Base-by-base conservation (phyloP, 208 protist genomes). In the Acanthamoeba lenticulata region DNA sequence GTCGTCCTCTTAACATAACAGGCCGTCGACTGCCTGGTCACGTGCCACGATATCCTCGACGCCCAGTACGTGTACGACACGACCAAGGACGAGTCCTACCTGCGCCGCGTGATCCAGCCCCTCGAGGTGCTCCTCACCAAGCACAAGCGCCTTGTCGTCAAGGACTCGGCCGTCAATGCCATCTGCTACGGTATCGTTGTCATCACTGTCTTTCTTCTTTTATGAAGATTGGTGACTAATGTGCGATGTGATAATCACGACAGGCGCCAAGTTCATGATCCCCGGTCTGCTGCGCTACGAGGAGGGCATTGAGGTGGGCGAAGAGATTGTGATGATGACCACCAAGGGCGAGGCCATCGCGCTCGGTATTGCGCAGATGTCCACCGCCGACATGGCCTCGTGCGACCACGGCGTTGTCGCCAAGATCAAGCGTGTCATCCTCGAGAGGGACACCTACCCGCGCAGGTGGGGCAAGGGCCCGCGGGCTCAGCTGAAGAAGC, bases 21-120 rank as follows among this genome's bases (percentile, higher is more conserved):
- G 52, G 52, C 52, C 52, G 7, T 5, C 13, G 98, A 99, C 88
- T 97, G 99, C 95, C 86, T 99, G 36, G 99, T 99, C 29, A 99
- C 99, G 17, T 99, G 99, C 99, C 99, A 99, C 96, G 99, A 99
- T 95, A 97, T 99, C 15, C 97, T 99, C 32, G 99, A 99, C 96
- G 99, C 99, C 40, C 98, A 99, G 97, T 99, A 98, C 97, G 88
- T 99, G 34, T 99, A 98, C 79, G 99, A 99, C 72, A 99, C 99
- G 86, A 96, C 98, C 65, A 98, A 99, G 72, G 99, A 99, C 95
- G 99, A 99, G 92, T 95, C 96, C 4, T 99, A 99, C 96, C 95
- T 99, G 4, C 98, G 99, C 40, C 96, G 98, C 65, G 98, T 99
- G 34, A 97, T 99, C 93, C 97, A 98, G 85, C 99, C 99, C 74